Evolutionary conservation across 2,329 filamentous ascomycete species (phyloP), one percentile per base, ranked within the genome.

Genomic region (Hymenoscyphus occultus): DNA sequence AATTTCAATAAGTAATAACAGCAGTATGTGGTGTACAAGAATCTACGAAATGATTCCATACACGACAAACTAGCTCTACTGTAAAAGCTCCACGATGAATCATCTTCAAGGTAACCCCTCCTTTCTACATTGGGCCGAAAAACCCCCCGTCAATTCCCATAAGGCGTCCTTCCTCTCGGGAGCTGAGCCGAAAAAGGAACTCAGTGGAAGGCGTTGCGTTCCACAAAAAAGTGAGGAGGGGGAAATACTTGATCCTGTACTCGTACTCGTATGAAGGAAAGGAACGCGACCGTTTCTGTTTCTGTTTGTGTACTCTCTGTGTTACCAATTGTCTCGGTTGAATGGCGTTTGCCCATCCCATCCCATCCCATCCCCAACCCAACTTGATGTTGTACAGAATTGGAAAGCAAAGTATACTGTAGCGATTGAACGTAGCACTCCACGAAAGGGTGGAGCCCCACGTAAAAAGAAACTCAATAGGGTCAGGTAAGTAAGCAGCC

Each of bases 131-230:
- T n/a, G 7, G 42, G 19, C 12, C 16, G 39, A 59, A 59, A 35
- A 56, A 54, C 60, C 63, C 59, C 40, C 59, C 42, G 58, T 48
- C 54, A 35, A 54, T 39, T 60, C 39, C 60, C 51, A 40, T 39
- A n/a, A 64, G 28, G n/a, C 3, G 22, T 19, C 40, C 40, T 57
- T 16, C 42, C n/a, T 19, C 61, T 65, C 63, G 63, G 59, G 62
- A 65, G 59, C 63, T 59, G 57, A 31, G 9, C 59, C 54, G 45
- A 19, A 62, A 65, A 57, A 60, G 56, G 64, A 16, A 59, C 39
- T 35, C 19, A 48, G 16, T 48, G 14, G 3, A 19, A 19, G 42
- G 10, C 42, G n/a, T 48, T 48, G 16, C 42, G 42, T 48, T 28
- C 3, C 28, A 28, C 28, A 28, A 28, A 3, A 28, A 48, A n/a